Conservation (phyloP, 352 stramenopile genomes). For the Thraustotheca clavata region DNA sequence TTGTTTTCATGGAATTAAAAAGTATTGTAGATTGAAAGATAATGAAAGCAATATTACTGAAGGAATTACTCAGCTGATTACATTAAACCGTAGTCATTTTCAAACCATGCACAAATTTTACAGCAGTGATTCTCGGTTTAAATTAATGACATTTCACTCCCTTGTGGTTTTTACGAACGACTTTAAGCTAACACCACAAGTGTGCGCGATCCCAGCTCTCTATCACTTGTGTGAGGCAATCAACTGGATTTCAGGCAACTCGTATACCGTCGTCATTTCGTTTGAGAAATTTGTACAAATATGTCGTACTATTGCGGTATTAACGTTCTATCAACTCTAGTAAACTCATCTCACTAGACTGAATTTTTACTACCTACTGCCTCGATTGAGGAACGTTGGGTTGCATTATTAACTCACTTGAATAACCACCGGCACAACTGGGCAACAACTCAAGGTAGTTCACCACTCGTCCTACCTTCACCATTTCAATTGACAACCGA, state of each 20-base stretch:
- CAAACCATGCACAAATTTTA: conserved; percentile 52
- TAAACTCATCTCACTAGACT: background rate
- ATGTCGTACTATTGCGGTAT: conserved; percentile 11
- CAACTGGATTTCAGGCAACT: conserved; percentile 57
- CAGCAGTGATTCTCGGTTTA: conserved; percentile 34
- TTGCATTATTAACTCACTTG: background rate
- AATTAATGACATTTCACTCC: conserved; percentile 47
- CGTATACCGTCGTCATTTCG: conserved; percentile 53
- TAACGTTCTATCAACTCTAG: background rate
- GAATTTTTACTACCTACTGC: background rate
- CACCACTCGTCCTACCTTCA: background rate
- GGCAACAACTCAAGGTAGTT: background rate
- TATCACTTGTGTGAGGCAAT: conserved; percentile 49
- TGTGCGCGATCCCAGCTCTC: conserved; percentile 27
- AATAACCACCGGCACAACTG: conserved; percentile 19
- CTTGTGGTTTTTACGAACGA: conserved; percentile 39
- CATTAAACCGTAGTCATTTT: conserved; percentile 30
- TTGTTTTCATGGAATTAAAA: conserved; percentile 18
- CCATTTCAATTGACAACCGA: no score
- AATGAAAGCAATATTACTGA: conserved; percentile 30
- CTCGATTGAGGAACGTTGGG: background rate
- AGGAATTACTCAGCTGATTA: conserved; percentile 21
- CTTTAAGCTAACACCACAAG: conserved; percentile 33
- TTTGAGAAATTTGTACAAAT: conserved; percentile 48
- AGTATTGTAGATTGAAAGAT: conserved; percentile 48